phyloP scores from a whole-genome alignment of 345 rosid species.

The Eutrema yunnanense region DNA sequence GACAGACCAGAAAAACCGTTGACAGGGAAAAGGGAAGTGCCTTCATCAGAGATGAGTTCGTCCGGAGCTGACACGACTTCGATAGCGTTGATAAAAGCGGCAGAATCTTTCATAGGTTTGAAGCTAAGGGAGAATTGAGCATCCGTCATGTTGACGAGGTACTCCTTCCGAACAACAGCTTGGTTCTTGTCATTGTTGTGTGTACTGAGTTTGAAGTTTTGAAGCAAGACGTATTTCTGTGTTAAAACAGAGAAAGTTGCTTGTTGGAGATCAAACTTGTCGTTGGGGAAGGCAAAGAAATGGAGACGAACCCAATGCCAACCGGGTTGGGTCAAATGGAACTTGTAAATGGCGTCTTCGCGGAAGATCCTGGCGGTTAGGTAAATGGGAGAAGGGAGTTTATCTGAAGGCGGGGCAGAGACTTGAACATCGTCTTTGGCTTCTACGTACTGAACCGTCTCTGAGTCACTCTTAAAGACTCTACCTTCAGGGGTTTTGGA shows the following conservation, averaged over 20 bases:
- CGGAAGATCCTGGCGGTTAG: slow-evolving; percentile 45
- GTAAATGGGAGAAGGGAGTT: slow-evolving; percentile 48
- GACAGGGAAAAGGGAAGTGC: slow-evolving; percentile 47
- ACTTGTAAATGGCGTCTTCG: slow-evolving; percentile 42
- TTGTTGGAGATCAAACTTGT: slow-evolving; percentile 40
- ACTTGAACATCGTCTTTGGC: slow-evolving; percentile 44
- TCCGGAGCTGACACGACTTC: slow-evolving; percentile 73
- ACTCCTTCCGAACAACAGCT: slow-evolving; percentile 40
- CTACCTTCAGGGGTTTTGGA: slow-evolving; percentile 49
- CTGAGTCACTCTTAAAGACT: slow-evolving; percentile 49
- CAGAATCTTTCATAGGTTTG: slow-evolving; percentile 44
- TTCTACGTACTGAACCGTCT: slow-evolving; percentile 32
- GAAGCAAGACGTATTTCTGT: slow-evolving; percentile 50
- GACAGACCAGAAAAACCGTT: slow-evolving; percentile 35
- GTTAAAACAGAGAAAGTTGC: slow-evolving; percentile 51
- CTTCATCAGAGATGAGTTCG: slow-evolving; percentile 40
- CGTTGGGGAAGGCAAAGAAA: slow-evolving; percentile 41
- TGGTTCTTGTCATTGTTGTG: slow-evolving; percentile 4
- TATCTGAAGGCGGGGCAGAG: slow-evolving; percentile 33
- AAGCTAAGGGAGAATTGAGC: slow-evolving; percentile 43
- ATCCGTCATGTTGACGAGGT: slow-evolving; percentile 39
- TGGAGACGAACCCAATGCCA: slow-evolving; percentile 77
- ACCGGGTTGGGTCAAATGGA: slow-evolving; percentile 42
- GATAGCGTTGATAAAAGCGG: slow-evolving; percentile 60
- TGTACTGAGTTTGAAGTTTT: slow-evolving; percentile 38